Conservation (phyloP, 2,329 filamentous ascomycete genomes). For the Endothia cerciana region DNA sequence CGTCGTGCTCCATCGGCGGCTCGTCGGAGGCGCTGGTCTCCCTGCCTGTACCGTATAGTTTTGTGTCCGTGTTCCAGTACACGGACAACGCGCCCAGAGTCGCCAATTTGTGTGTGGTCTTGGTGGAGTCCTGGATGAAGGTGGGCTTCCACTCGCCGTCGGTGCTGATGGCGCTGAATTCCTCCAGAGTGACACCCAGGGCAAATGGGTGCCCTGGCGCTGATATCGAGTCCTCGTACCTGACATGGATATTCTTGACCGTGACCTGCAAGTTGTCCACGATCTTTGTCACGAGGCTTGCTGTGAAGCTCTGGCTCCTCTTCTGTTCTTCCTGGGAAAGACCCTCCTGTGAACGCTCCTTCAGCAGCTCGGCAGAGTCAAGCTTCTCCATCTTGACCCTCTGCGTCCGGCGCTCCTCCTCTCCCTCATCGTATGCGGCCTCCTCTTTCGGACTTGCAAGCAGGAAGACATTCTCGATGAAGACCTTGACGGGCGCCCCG, state of each 20-base stretch:
- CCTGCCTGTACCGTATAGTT: constrained; percentile 79
- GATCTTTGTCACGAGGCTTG: constrained; percentile 93
- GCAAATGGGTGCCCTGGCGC: constrained; percentile 95
- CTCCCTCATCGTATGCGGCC: constrained; percentile 87
- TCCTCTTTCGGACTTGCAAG: constrained; percentile 95
- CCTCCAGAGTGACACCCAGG: constrained; percentile 86
- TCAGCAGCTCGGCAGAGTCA: constrained; percentile 91
- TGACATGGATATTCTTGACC: constrained; percentile 97
- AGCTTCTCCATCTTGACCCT: constrained; percentile 99
- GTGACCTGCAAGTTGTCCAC: constrained; percentile 98
- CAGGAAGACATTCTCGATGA: constrained; percentile 96
- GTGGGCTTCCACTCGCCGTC: constrained; percentile 94
- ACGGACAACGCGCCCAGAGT: constrained; percentile 87
- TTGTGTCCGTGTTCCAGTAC: constrained; percentile 97
- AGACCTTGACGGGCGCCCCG: constrained; percentile 90
- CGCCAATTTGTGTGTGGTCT: constrained; percentile 89
- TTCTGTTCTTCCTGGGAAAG: constrained; percentile 95
- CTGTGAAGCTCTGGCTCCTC: constrained; percentile 96
- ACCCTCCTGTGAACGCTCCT: constrained; percentile 89
- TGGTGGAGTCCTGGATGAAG: constrained; percentile 86
- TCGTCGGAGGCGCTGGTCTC: constrained; percentile 65
- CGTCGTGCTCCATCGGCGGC: constrained; percentile 69
- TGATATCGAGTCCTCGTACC: constrained; percentile 97
- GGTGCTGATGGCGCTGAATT: constrained; percentile 96
- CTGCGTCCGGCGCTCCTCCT: constrained; percentile 85